Base-by-base conservation (phyloP, 108 stramenopile species). In the Conticribra weissflogii region DNA sequence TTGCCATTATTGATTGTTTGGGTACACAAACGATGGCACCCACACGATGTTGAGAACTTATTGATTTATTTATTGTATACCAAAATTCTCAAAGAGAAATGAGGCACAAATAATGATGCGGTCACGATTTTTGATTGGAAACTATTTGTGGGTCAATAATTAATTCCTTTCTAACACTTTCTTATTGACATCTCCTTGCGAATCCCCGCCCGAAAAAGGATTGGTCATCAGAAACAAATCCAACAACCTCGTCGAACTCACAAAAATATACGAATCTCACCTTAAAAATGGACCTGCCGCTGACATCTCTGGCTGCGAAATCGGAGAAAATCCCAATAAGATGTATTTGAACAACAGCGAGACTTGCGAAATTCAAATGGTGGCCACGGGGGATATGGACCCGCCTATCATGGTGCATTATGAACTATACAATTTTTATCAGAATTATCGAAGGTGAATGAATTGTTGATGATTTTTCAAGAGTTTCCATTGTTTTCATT, bases 351-450 rank as follows among this genome's bases (percentile, higher is more conserved):
- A 59, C 72, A 59, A 71, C 16, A 28, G 31, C 4, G 29, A 72
- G 48, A 76, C 80, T 4, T 77, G 80, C 36, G 29, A 76, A 41
- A 81, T 78, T 44, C 19, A 64, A 54, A 76, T 83, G 62, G 27
- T 71, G 28, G 72, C 76, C 24, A 64, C 78, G 29, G 33, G 77
- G 32, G 86, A 94, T 44, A 87, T 97, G 97, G 51, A 85, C 3
- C 92, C 92, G 22, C 97, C 98, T 9, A 81, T 99, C 7, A 73
- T 96, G 71, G 85, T 99, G 16, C 89, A 99, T 77, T 99, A 99
- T 68, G 90, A 98, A 73, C 63, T 99, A 19, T 78, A 84, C 53
- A 98, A 98, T 72, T 99, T 98, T 72, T 96, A 97, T 78, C 99
- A 99, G 83, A 99, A 99, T 72, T 98, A 98, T 78, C 79, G 98